Base-by-base conservation (phyloP, 1,139 yeast species). In the Kluyveromyces sp. region DNA sequence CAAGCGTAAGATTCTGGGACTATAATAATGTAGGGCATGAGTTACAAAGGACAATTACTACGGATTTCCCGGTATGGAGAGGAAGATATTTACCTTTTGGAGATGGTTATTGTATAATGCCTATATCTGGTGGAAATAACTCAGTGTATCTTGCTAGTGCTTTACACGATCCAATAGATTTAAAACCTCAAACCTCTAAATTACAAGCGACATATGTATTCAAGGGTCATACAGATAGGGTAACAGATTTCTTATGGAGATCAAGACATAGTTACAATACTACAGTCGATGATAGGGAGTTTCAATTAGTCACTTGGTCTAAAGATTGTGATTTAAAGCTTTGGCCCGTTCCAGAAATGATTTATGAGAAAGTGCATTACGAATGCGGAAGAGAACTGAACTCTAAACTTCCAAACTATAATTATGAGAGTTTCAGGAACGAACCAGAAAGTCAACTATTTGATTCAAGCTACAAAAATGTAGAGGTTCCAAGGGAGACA, bases 51-150 rank as follows among this genome's bases (percentile, higher is more conserved):
- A 77, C 84, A 0, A 76, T 92, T 0, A 65, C 73, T 21, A 80
- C 96, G 0, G 85, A 77, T 42, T 90, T 83, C 61, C 97, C 97
- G 0, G 86, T 92, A 1, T 81, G 95, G 67, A 73, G 96, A 53
- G 95, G 97, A 0, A 70, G 97, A 42, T 81, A 82, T 48, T 69
- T 90, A 31, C 98, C 98, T 0, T 88, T 89, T 70, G 97, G 97
- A 0, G 71, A 75, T 27, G 96, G 92, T n/a, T 85, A 92, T 61
- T 87, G 94, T 8, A 78, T 92, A 3, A 85, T 89, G 88, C 98
- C 98, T 0, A 70, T 85, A 46, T 69, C 95, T 46, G 97, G 95
- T 0, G 97, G 97, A 3, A 73, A 76, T 26, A 81, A 92, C 63
- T 74, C 89, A 0, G 73, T 89, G 1, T 85, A 81, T 59, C 66